Percentiles rank a stretch among this genome's conserved stretches.
Conservation (phyloP, 305 asterid genomes). For the Fraxinus nigra region DNA sequence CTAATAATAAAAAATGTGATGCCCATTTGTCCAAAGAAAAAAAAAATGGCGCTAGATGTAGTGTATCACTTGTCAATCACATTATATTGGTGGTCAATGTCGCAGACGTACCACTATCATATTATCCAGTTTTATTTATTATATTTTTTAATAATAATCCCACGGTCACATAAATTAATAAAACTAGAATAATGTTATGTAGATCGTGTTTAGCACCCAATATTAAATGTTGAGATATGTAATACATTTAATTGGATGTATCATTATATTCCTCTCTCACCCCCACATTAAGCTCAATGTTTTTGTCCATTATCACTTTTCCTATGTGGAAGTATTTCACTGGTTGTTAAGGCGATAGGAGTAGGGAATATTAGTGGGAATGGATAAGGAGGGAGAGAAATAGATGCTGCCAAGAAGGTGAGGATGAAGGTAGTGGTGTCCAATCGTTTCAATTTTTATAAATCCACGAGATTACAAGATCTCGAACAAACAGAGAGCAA, state of each 20-base stretch:
- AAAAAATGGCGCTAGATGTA: neutral
- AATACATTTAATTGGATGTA: neutral
- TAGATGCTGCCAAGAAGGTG: neutral
- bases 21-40: no score
- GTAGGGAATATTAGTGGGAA: neutral
- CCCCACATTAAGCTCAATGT: neutral
- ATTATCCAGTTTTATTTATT: no score
- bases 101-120: neutral
- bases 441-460: neutral
- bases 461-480: neutral
- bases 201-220: neutral
- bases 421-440: neutral
- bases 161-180: neutral
- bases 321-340: neutral
- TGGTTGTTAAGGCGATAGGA: neutral
- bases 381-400: neutral
- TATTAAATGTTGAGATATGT: no score
- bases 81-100: no score
- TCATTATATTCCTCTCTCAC: no score
- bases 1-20: no score
- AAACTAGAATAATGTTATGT: neutral
- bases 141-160: no score
- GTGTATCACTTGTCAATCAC: neutral
- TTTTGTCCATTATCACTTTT: neutral
- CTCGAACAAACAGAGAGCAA: neutral